Conservation (phyloP, 1,284 basidiomycete genomes). For the Papiliotrema flavescens region DNA sequence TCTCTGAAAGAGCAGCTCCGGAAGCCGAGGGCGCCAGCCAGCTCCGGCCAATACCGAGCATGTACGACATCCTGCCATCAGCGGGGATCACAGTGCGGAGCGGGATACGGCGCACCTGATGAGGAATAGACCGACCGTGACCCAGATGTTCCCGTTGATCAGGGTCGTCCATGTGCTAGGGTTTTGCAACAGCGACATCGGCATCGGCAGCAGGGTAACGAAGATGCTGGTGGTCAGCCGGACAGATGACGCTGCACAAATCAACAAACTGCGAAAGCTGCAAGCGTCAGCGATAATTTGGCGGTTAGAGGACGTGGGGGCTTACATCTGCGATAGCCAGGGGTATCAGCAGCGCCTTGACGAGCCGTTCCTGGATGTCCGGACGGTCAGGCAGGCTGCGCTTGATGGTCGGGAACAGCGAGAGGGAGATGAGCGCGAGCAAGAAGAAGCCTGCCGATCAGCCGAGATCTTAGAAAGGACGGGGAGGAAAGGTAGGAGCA, state of each 20-base stretch:
- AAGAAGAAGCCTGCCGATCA: conserved; percentile 45
- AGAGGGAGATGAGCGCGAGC: conserved; percentile 45
- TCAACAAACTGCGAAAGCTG: conserved; percentile 18
- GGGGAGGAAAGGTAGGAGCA: too few species aligned
- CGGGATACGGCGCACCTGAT: conserved; percentile 31
- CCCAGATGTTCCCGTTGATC: conserved; percentile 45
- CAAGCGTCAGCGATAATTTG: conserved; percentile 5
- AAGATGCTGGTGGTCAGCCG: conserved; percentile 22
- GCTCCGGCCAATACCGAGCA: not conserved
- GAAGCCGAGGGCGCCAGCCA: not conserved
- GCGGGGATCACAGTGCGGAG: not conserved
- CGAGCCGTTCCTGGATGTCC: conserved; percentile 34
- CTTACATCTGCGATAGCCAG: conserved; percentile 47
- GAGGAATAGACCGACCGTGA: conserved; percentile 39
- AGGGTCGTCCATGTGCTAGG: conserved; percentile 43
- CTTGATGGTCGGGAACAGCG: conserved; percentile 38
- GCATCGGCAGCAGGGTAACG: conserved; percentile 33
- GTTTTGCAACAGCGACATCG: conserved; percentile 22
- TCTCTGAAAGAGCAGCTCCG: not conserved
- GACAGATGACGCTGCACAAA: not conserved
- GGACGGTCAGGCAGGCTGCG: conserved; percentile 20
- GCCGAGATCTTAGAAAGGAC: too few species aligned
- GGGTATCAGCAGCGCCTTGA: conserved; percentile 38
- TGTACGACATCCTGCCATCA: not conserved
- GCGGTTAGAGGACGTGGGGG: not conserved